Evolutionary conservation across 306 rosid genomes (phyloP).

Genomic region (Inga oerstediana): DNA sequence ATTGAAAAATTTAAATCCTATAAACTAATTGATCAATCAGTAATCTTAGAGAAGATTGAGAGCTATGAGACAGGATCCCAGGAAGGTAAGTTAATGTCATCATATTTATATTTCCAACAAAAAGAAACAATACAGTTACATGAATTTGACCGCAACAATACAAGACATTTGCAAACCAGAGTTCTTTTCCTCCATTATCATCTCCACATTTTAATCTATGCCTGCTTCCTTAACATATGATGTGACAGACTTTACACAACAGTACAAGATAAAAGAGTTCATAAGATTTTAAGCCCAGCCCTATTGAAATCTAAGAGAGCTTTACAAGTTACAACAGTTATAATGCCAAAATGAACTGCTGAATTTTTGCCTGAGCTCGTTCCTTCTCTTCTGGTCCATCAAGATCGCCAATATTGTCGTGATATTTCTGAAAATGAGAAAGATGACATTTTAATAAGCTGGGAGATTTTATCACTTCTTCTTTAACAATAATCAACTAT

Average conservation of each 20-base stretch:
- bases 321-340: slow-evolving; percentile 36
- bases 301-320: not conserved
- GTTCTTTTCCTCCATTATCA: slow-evolving; percentile 26
- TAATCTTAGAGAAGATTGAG: not conserved
- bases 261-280: not conserved
- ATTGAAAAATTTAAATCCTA: too few relatives aligned
- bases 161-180: slow-evolving; percentile 24
- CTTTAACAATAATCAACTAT: not conserved
- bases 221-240: slow-evolving; percentile 13
- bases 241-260: slow-evolving; percentile 17
- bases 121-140: not conserved
- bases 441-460: too few relatives aligned
- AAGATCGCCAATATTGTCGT: slow-evolving; percentile 87
- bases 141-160: slow-evolving; percentile 12
- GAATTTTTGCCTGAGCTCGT: slow-evolving; percentile 79
- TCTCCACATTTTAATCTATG: slow-evolving; percentile 1
- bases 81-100: not conserved
- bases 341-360: slow-evolving; percentile 71
- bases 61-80: not conserved
- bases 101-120: not conserved
- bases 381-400: slow-evolving; percentile 97
- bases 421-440: slow-evolving; percentile 67
- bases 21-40: not conserved
- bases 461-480: too few relatives aligned
- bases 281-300: slow-evolving; percentile 5